Conservation (phyloP, 495 filamentous ascomycete species). For the Xylaria grammica region DNA sequence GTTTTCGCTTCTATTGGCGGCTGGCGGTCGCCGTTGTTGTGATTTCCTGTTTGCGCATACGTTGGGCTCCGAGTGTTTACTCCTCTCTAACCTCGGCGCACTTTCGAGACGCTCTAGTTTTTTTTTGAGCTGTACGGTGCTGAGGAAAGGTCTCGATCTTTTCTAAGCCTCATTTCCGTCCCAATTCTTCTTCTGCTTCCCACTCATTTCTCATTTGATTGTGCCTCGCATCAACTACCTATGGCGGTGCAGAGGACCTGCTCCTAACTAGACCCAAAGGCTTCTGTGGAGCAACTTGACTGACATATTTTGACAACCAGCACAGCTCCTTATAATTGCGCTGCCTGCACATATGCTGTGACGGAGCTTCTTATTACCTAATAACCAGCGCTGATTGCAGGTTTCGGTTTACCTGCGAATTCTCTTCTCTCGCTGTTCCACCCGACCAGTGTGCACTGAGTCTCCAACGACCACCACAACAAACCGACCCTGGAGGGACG, state of each 20-base stretch:
- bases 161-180: not conserved
- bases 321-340: not conserved
- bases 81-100: conserved; percentile 14
- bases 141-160: conserved; percentile 11
- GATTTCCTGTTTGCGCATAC: conserved; percentile 9
- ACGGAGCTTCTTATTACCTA: not conserved
- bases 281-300: conserved; percentile 4
- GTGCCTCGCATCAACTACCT: conserved; percentile 1
- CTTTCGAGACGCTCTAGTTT: not conserved
- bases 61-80: conserved; percentile 20
- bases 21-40: not conserved
- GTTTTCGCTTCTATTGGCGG: not conserved
- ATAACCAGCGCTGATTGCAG: conserved; percentile 1
- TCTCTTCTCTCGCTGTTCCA: not conserved
- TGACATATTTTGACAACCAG: conserved; percentile 7
- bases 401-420: conserved; percentile 1
- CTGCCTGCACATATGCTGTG: conserved; percentile 1
- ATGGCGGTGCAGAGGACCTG: not conserved
- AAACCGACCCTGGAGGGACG: conserved; percentile 21
- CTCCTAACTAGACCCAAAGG: not conserved
- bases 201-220: not conserved
- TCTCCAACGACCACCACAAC: not conserved
- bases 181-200: not conserved
- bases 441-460: conserved; percentile 4
- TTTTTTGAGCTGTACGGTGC: not conserved